Evolutionary conservation across 2,329 filamentous ascomycete species (phyloP).

Genomic region (Taxawa tesnikishii): DNA sequence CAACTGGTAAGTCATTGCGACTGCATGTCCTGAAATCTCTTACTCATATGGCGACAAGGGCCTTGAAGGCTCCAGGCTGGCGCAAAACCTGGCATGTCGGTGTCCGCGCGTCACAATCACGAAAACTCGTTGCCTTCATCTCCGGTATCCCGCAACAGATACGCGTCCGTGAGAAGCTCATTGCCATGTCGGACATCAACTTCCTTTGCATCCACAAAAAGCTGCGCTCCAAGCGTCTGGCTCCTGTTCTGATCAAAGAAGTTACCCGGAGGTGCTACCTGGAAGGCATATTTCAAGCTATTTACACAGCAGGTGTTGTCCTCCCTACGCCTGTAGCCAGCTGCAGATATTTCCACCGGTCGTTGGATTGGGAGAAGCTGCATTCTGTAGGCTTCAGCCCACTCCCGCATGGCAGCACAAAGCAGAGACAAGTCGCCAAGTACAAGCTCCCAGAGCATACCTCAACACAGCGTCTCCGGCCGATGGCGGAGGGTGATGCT

Average conservation of each 20-base stretch:
- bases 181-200: conserved; percentile 87
- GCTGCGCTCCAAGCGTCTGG: conserved; percentile 79
- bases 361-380: conserved; percentile 90
- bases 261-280: conserved; percentile 87
- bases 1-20: too few relatives aligned
- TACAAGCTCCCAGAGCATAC: conserved; percentile 69
- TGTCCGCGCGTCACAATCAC: conserved; percentile 70
- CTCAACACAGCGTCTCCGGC: conserved; percentile 60
- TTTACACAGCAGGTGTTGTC: conserved; percentile 88
- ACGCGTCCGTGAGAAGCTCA: conserved; percentile 60
- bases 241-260: conserved; percentile 93
- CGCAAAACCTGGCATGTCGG: conserved; percentile 89
- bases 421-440: conserved; percentile 71
- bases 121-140: conserved; percentile 89
- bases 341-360: conserved; percentile 88
- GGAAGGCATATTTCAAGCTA: conserved; percentile 79
- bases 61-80: conserved; percentile 90
- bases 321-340: conserved; percentile 86
- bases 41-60: too few relatives aligned
- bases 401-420: conserved; percentile 71
- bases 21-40: too few relatives aligned
- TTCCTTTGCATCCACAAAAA: conserved; percentile 99
- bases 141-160: conserved; percentile 81
- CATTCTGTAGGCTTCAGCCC: conserved; percentile 92
- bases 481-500: conserved; percentile 69